Percentiles rank a stretch among this genome's conserved stretches.
Evolutionary conservation across 1,284 basidiomycete species (phyloP).

Genomic region (Irpex sp.): DNA sequence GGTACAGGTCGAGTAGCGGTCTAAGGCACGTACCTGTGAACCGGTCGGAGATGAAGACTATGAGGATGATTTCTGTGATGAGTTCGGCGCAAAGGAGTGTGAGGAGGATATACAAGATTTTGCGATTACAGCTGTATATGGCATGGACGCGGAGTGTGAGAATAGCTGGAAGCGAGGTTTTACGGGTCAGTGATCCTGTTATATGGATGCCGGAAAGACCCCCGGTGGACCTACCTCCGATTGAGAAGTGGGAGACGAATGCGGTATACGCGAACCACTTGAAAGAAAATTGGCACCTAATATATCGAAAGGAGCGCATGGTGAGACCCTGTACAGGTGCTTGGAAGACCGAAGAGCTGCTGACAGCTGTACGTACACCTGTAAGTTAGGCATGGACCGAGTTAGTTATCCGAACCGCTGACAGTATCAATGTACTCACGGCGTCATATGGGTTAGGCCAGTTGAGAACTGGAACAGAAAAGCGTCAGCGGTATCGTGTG

Average conservation of each 20-base stretch:
- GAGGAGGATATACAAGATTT: background rate
- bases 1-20: background rate
- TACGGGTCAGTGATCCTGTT: background rate
- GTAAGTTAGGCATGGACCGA: background rate
- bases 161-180: background rate
- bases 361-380: background rate
- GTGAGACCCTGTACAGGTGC: background rate
- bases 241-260: background rate
- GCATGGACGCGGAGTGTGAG: constrained; percentile 1
- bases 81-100: background rate
- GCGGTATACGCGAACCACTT: constrained; percentile 4
- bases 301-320: background rate
- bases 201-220: background rate
- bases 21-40: background rate
- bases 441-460: background rate
- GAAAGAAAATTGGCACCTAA: constrained; percentile 3
- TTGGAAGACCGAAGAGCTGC: background rate
- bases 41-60: background rate
- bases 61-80: background rate
- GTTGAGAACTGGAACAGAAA: background rate
- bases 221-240: background rate
- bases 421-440: background rate
- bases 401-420: background rate
- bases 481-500: background rate
- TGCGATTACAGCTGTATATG: constrained; percentile 1